Evolutionary conservation across 768 basidiomycete species (phyloP), one percentile per base, ranked within the genome.

Genomic region (Lactarius evosmus): DNA sequence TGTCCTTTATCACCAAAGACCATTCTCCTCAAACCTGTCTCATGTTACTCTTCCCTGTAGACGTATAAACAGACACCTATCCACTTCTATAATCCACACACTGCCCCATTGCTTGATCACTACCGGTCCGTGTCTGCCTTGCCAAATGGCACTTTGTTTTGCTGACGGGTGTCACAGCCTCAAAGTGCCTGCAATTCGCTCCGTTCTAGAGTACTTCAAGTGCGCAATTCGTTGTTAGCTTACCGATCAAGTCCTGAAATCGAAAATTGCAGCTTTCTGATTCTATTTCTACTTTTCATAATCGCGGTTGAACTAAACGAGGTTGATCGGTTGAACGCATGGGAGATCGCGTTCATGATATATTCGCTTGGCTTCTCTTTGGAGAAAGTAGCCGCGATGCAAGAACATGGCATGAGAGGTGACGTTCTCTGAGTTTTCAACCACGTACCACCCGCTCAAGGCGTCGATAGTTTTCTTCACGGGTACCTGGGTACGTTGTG

Each of bases 391-490:
- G 95, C 95, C 25, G 89, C 93, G 4, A 93, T 96, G 87, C 92
- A 97, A 72, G 95, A 98, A 73, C 94, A 94, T 72, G 95, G 95
- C 4, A 86, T 98, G 54, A 86, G 83, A 83, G 92, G 95, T 90
- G 50, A 44, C 72, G 46, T 27, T 53, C 55, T 22, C 27, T 19
- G 12, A 14, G 3, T 16, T n/a, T 46, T 32, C 16, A 7, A n/a
- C 14, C 34, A 19, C 22, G 46, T 32, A n/a, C 46, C 17, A 32
- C 40, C 16, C 27, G 19, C 32, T 63, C n/a, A 57, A 54, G 33
- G 6, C 4, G 22, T 22, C 25, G 27, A 9, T 22, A 91, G 90
- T 92, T 11, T 92, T 87, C 74, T 90, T 89, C 76, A 91, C 87
- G 70, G 90, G 90, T 29, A 92, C 90, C 41, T 92, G 90, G 89